Evolutionary conservation across 208 protist genomes (phyloP).

Genomic region (Trypanosoma mega): DNA sequence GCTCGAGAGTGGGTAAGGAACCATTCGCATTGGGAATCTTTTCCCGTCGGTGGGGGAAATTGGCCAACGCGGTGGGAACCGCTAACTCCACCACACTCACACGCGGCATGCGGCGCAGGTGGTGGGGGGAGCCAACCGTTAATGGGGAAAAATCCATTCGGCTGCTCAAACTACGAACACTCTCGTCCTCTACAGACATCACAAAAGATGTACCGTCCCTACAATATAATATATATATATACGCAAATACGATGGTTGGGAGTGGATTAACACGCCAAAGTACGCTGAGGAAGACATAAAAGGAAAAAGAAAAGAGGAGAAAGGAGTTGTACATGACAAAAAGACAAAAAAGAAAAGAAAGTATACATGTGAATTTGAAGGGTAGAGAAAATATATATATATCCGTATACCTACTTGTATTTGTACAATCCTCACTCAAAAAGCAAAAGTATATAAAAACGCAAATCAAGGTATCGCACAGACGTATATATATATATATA

Average conservation of each 20-base stretch:
- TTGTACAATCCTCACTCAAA: too few relatives aligned
- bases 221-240: too few relatives aligned
- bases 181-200: too few relatives aligned
- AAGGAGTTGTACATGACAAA: conserved; percentile 14
- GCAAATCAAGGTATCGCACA: too few relatives aligned
- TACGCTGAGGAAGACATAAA: conserved; percentile 1
- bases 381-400: conserved; percentile 13
- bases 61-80: background rate
- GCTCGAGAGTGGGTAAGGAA: conserved; percentile 40
- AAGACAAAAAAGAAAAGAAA: conserved; percentile 12
- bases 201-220: too few relatives aligned
- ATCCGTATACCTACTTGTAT: background rate
- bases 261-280: conserved; percentile 1
- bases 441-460: too few relatives aligned
- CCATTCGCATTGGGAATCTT: conserved; percentile 41
- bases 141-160: too few relatives aligned
- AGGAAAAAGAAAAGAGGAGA: conserved; percentile 17
- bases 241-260: too few relatives aligned
- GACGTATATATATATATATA: too few relatives aligned
- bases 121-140: too few relatives aligned
- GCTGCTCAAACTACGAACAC: too few relatives aligned
- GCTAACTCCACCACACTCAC: conserved; percentile 11
- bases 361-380: too few relatives aligned
- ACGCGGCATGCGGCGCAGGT: background rate
- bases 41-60: conserved; percentile 7